A percentile compares a stretch with the other conserved stretches of the same genome.
Evolutionary conservation across 108 stramenopile genomes (phyloP).

Genomic region (Pseudonitzschia delicatissima): DNA sequence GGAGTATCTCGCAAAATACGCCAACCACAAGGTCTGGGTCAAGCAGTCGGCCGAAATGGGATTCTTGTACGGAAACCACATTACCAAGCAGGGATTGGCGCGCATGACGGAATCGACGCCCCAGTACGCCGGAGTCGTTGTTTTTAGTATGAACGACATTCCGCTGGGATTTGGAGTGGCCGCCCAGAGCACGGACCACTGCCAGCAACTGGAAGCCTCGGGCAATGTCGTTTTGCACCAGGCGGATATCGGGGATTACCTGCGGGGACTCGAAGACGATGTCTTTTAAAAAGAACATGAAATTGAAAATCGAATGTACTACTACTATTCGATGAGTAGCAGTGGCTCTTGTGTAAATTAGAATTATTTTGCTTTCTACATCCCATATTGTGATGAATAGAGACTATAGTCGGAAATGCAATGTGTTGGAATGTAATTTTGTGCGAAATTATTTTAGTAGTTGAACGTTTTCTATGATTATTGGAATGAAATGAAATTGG

Average conservation of each 20-base stretch:
- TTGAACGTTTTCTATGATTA: too few relatives aligned
- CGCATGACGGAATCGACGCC: conserved; percentile 96
- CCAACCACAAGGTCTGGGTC: conserved; percentile 98
- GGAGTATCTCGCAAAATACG: conserved; percentile 94
- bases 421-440: too few relatives aligned
- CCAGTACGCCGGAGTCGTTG: conserved; percentile 97
- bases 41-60: conserved; percentile 97
- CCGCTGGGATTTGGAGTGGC: conserved; percentile 98
- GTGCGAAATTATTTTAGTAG: too few relatives aligned
- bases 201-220: conserved; percentile 91
- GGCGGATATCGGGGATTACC: conserved; percentile 97
- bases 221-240: conserved; percentile 98
- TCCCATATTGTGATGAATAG: too few relatives aligned
- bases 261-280: conserved; percentile 93
- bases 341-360: too few relatives aligned
- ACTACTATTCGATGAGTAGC: neutral
- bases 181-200: conserved; percentile 92
- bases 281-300: too few relatives aligned
- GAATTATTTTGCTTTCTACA: too few relatives aligned
- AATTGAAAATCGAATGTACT: too few relatives aligned
- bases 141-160: conserved; percentile 94
- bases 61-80: conserved; percentile 98
- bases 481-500: too few relatives aligned
- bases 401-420: too few relatives aligned
- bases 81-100: conserved; percentile 92